These are phyloP conservation scores for Neonectria hederae DNA, from an alignment of 2,329 filamentous ascomycete genomes.

Conservation along the genomic window DNA sequence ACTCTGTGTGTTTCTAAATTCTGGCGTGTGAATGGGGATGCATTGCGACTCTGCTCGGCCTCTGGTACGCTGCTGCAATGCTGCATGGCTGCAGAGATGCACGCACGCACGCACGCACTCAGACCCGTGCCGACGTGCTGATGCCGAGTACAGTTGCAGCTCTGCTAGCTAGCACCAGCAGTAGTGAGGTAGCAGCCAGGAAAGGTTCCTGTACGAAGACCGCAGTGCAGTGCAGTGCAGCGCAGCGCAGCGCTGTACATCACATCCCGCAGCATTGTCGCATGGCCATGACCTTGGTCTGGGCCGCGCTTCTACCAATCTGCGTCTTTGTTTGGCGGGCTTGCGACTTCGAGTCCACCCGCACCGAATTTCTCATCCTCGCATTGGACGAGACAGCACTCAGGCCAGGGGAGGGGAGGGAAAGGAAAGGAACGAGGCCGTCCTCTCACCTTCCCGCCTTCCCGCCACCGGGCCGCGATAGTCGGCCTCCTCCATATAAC, in stretches of 20 bases:
- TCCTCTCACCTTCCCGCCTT: conserved; percentile 3
- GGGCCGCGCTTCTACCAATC: neutral
- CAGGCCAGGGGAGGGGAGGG: neutral
- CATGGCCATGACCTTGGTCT: neutral
- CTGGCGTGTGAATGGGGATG: neutral
- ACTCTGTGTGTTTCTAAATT: neutral
- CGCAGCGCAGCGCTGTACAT: conserved; percentile 1
- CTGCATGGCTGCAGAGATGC: neutral
- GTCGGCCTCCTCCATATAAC: conserved; percentile 40
- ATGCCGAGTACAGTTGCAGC: too few relatives aligned
- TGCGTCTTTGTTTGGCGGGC: conserved; percentile 3
- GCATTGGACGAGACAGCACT: neutral
- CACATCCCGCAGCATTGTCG: neutral
- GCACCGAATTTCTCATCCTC: neutral
- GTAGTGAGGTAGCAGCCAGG: conserved; percentile 1
- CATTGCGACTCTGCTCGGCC: neutral
- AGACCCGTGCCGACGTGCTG: neutral
- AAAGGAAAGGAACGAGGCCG: neutral
- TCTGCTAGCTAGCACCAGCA: neutral
- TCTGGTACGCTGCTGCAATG: neutral
- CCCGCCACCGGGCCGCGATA: conserved; percentile 21
- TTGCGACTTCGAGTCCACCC: neutral
- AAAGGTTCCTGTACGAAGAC: conserved; percentile 18
- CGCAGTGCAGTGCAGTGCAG: conserved; percentile 16
- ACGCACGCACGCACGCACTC: conserved; percentile 4